Percentiles rank a stretch among this genome's conserved stretches.
These are phyloP conservation scores for Boletus insuetus DNA, from an alignment of 768 basidiomycete genomes.

Conservation along the genomic window DNA sequence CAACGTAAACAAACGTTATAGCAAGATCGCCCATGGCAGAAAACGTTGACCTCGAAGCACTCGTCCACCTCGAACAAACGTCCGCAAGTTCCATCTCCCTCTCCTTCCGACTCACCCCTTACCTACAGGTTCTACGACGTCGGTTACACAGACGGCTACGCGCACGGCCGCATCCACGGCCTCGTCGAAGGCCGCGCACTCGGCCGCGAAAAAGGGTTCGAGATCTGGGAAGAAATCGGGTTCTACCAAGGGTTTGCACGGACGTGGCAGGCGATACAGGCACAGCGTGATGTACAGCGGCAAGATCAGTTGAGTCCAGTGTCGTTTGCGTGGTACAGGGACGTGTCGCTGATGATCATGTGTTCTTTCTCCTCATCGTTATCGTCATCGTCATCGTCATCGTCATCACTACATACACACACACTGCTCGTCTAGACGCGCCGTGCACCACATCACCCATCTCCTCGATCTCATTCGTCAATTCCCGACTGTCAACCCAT, in stretches of 20 bases:
- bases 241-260: slow-evolving; percentile 86
- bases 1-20: too few species aligned
- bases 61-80: slow-evolving; percentile 65
- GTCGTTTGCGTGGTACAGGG: too few species aligned
- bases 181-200: slow-evolving; percentile 87
- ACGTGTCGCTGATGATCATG: too few species aligned
- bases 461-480: slow-evolving; percentile 68
- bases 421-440: slow-evolving; percentile 41
- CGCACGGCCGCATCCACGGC: slow-evolving; percentile 87
- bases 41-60: slow-evolving; percentile 54
- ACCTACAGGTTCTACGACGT: slow-evolving; percentile 68
- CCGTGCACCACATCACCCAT: slow-evolving; percentile 58
- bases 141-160: slow-evolving; percentile 76
- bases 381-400: too few species aligned
- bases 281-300: slow-evolving; percentile 19
- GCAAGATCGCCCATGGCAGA: slow-evolving; percentile 20
- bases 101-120: not conserved
- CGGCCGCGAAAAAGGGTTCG: slow-evolving; percentile 87
- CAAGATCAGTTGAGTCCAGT: slow-evolving; percentile 12
- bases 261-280: slow-evolving; percentile 58
- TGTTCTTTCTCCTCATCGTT: too few species aligned
- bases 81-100: slow-evolving; percentile 26
- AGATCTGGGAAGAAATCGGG: slow-evolving; percentile 97
- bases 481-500: slow-evolving; percentile 80
- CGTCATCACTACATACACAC: not conserved